phyloP scores from a whole-genome alignment of 1,139 yeast species.

The Magnusiomyces paraingens region DNA sequence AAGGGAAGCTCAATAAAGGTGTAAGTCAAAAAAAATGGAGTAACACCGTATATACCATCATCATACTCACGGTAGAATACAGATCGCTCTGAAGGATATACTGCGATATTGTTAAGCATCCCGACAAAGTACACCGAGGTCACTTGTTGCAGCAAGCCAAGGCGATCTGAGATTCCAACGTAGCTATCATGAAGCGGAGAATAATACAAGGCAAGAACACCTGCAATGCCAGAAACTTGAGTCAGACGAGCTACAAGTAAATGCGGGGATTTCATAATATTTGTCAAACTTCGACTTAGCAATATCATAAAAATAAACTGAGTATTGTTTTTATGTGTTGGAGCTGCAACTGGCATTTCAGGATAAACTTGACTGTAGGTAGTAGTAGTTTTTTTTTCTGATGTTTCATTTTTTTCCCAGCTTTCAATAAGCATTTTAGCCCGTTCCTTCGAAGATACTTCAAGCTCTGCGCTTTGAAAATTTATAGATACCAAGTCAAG shows the following conservation, averaged over 20 bases:
- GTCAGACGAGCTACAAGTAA: constrained; percentile 59
- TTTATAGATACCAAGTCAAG: constrained; percentile 58
- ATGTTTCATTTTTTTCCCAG: constrained; percentile 22
- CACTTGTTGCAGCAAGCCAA: constrained; percentile 72
- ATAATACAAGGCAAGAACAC: constrained; percentile 61
- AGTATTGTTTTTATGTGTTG: too few species aligned
- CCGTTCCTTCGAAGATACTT: constrained; percentile 34
- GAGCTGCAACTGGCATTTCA: too few species aligned
- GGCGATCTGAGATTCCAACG: constrained; percentile 56
- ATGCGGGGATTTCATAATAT: constrained; percentile 55
- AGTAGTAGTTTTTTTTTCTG: too few species aligned
- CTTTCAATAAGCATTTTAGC: constrained; percentile 27
- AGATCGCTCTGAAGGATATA: constrained; percentile 67
- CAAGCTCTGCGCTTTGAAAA: constrained; percentile 34
- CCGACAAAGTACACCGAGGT: constrained; percentile 73
- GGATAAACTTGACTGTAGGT: too few species aligned
- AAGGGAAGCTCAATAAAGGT: constrained; percentile 66
- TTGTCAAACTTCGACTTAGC: constrained; percentile 42
- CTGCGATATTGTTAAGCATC: constrained; percentile 65
- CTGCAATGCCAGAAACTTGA: constrained; percentile 59
- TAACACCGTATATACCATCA: constrained; percentile 64
- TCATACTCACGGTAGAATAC: constrained; percentile 73
- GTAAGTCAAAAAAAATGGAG: constrained; percentile 61
- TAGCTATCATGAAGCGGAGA: constrained; percentile 58
- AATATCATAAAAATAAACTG: constrained; percentile 36